Evolutionary conservation across 352 stramenopile genomes (phyloP).

Genomic region (Thalassiosira allenii): DNA sequence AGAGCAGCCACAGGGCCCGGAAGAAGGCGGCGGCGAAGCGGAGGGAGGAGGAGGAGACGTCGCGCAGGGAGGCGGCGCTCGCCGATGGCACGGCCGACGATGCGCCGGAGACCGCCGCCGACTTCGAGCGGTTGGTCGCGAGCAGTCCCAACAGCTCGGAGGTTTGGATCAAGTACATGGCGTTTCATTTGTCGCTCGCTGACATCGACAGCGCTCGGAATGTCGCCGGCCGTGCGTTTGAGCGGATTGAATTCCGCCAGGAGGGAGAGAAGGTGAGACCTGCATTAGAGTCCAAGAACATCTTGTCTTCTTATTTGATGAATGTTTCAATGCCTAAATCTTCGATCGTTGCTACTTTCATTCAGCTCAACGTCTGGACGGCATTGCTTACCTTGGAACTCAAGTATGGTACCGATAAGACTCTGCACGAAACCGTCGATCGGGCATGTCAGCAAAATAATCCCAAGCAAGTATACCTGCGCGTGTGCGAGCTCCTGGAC

Average conservation of each 20-base stretch:
- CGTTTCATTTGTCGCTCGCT: conserved; percentile 95
- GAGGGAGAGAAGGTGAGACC: conserved; percentile 91
- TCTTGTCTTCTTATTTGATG: no score
- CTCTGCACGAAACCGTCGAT: conserved; percentile 91
- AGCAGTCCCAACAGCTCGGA: conserved; percentile 94
- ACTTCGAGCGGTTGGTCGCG: conserved; percentile 95
- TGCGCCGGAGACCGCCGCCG: conserved; percentile 91
- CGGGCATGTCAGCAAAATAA: conserved; percentile 93
- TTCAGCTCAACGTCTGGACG: conserved; percentile 94
- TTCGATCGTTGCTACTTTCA: neutral
- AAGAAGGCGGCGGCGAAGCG: conserved; percentile 80
- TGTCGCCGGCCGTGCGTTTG: conserved; percentile 92
- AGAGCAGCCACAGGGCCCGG: conserved; percentile 73
- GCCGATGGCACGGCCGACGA: conserved; percentile 90
- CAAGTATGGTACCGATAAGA: conserved; percentile 93
- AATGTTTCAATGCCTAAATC: neutral
- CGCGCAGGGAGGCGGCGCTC: conserved; percentile 89
- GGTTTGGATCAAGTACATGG: conserved; percentile 98
- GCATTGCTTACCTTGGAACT: conserved; percentile 96
- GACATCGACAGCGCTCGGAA: conserved; percentile 92
- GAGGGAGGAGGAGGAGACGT: conserved; percentile 82
- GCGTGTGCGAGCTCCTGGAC: conserved; percentile 91
- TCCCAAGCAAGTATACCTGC: conserved; percentile 94
- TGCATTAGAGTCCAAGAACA: no score
- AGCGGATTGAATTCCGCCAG: conserved; percentile 94